These are phyloP conservation scores for Rhynchosporium graminicola DNA, from an alignment of 2,329 filamentous ascomycete genomes.

Conservation along the genomic window DNA sequence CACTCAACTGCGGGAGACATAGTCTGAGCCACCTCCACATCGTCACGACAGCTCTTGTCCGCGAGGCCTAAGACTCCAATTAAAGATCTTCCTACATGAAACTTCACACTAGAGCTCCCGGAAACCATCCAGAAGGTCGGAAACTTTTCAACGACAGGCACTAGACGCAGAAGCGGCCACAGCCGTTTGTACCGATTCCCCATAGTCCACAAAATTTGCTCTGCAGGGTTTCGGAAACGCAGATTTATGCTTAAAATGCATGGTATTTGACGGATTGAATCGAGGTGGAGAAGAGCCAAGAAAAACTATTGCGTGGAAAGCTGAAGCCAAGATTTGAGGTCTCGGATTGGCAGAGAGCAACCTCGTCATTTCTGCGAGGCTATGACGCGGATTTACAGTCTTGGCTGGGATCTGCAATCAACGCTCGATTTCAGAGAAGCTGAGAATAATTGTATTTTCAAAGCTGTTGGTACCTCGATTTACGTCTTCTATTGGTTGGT, in stretches of 20 bases:
- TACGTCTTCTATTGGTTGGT: neutral
- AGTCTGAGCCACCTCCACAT: constrained; percentile 11
- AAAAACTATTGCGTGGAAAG: neutral
- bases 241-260: constrained; percentile 4
- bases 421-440: neutral
- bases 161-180: neutral
- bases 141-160: neutral
- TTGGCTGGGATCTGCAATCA: constrained; percentile 4
- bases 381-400: constrained; percentile 7
- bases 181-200: constrained; percentile 3
- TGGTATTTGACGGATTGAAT: neutral
- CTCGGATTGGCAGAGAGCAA: neutral
- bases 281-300: constrained; percentile 2
- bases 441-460: neutral
- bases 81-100: constrained; percentile 5
- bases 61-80: constrained; percentile 1
- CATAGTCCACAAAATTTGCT: neutral
- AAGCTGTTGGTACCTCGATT: neutral
- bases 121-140: neutral
- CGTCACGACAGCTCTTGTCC: neutral
- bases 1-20: neutral
- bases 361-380: constrained; percentile 1
- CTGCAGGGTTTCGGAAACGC: neutral
- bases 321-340: neutral
- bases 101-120: neutral